Evolutionary conservation across 352 stramenopile genomes (phyloP).

Genomic region (Pythium utonaiense): DNA sequence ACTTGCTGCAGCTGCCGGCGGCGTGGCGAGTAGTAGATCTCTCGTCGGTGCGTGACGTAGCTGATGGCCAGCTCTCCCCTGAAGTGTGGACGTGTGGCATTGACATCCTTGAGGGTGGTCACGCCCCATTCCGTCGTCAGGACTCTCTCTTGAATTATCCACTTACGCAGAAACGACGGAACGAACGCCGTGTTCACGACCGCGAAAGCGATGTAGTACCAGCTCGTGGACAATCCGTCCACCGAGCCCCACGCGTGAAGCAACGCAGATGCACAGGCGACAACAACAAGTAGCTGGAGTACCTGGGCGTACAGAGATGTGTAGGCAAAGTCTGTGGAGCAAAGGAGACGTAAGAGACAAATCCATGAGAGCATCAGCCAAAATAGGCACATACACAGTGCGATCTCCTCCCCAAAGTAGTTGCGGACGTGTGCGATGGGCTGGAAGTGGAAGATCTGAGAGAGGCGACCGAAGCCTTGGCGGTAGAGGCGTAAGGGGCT

Average conservation of each 20-base stretch:
- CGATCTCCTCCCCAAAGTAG: constrained; percentile 81
- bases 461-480: constrained; percentile 10
- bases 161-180: constrained; percentile 57
- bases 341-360: background rate
- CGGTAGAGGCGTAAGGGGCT: constrained; percentile 26
- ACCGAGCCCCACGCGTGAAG: constrained; percentile 24
- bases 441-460: constrained; percentile 33
- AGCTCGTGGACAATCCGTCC: background rate
- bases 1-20: constrained; percentile 32
- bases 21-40: constrained; percentile 38
- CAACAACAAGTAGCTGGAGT: constrained; percentile 35
- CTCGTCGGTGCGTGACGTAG: constrained; percentile 47
- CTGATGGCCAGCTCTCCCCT: constrained; percentile 47
- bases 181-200: constrained; percentile 47
- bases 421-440: constrained; percentile 57
- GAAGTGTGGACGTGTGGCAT: constrained; percentile 47
- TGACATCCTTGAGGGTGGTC: constrained; percentile 18
- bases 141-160: constrained; percentile 38
- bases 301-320: constrained; percentile 48
- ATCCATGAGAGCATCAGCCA: background rate
- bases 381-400: constrained; percentile 49
- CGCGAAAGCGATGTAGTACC: constrained; percentile 34
- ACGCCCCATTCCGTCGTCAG: constrained; percentile 56
- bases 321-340: constrained; percentile 54
- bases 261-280: constrained; percentile 21